Evolutionary conservation across 2,329 filamentous ascomycete genomes (phyloP).

Genomic region (Aspergillus tanneri): DNA sequence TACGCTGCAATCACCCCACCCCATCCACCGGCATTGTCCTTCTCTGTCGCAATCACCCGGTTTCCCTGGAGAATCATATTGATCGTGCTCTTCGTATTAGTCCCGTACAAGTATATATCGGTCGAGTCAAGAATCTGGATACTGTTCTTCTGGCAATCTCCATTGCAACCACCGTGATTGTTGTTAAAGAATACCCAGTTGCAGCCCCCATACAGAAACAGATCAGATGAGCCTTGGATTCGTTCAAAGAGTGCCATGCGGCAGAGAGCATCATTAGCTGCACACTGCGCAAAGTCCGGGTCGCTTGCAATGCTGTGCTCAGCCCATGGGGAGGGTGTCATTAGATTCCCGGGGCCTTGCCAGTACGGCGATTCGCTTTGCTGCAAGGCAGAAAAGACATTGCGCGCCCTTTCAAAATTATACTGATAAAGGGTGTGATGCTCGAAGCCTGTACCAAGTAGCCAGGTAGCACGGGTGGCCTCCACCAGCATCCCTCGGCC

Average conservation of each 20-base stretch:
- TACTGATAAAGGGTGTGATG: slow-evolving; percentile 52
- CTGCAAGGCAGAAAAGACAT: slow-evolving; percentile 42
- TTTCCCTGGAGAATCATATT: slow-evolving; percentile 32
- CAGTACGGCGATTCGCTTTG: slow-evolving; percentile 37
- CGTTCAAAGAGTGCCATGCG: slow-evolving; percentile 37
- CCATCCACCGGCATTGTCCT: slow-evolving; percentile 36
- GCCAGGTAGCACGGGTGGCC: slow-evolving; percentile 45
- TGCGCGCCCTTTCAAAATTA: slow-evolving; percentile 44
- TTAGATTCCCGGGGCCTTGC: slow-evolving; percentile 33
- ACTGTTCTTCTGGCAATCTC: slow-evolving; percentile 41
- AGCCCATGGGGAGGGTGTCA: slow-evolving; percentile 31
- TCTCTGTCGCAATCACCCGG: slow-evolving; percentile 24
- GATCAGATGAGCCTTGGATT: slow-evolving; percentile 29
- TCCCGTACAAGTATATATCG: slow-evolving; percentile 30
- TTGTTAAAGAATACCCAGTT: slow-evolving; percentile 45
- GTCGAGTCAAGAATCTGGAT: slow-evolving; percentile 28
- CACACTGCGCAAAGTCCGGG: slow-evolving; percentile 31
- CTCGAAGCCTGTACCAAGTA: slow-evolving; percentile 49
- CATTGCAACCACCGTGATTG: slow-evolving; percentile 30
- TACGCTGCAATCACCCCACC: slow-evolving; percentile 37
- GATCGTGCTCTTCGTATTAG: slow-evolving; percentile 29
- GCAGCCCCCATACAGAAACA: slow-evolving; percentile 42
- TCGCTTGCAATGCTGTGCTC: slow-evolving; percentile 23
- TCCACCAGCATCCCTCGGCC: slow-evolving; percentile 45
- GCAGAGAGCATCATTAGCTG: slow-evolving; percentile 31